Evolutionary conservation across 2,329 filamentous ascomycete species (phyloP).

Genomic region (Orbilia quercus): DNA sequence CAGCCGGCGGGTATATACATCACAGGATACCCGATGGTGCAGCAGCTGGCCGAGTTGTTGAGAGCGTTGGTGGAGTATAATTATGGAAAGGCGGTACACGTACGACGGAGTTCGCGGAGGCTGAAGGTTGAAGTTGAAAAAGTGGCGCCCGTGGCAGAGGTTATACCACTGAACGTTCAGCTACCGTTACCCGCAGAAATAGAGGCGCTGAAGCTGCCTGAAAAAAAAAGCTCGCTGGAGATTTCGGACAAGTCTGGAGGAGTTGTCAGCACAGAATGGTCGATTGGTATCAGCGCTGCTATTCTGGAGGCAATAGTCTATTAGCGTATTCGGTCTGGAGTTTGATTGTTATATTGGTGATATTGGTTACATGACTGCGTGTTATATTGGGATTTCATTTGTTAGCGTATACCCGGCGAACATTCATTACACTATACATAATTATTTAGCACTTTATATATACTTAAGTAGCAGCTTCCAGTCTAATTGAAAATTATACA

Average conservation of each 20-base stretch:
- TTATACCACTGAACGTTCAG: background rate
- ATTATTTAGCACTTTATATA: background rate
- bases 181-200: slow-evolving; percentile 12
- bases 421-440: background rate
- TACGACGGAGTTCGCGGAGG: background rate
- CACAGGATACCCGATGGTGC: slow-evolving; percentile 48
- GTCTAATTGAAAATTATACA: background rate
- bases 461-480: background rate
- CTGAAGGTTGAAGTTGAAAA: slow-evolving; percentile 33
- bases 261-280: slow-evolving; percentile 23
- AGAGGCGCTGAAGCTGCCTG: slow-evolving; percentile 32
- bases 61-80: slow-evolving; percentile 45
- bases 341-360: slow-evolving; percentile 6
- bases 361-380: background rate
- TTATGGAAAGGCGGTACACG: slow-evolving; percentile 39
- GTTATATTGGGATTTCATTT: background rate
- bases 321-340: slow-evolving; percentile 1
- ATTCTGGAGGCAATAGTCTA: slow-evolving; percentile 12
- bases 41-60: slow-evolving; percentile 33
- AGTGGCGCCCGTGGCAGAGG: background rate
- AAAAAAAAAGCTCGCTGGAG: slow-evolving; percentile 28
- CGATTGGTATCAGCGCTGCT: slow-evolving; percentile 40
- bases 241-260: slow-evolving; percentile 17
- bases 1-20: slow-evolving; percentile 41
- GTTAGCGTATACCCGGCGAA: background rate